Conservation (phyloP, 805 yeast species). For the Lachancea cidri region DNA sequence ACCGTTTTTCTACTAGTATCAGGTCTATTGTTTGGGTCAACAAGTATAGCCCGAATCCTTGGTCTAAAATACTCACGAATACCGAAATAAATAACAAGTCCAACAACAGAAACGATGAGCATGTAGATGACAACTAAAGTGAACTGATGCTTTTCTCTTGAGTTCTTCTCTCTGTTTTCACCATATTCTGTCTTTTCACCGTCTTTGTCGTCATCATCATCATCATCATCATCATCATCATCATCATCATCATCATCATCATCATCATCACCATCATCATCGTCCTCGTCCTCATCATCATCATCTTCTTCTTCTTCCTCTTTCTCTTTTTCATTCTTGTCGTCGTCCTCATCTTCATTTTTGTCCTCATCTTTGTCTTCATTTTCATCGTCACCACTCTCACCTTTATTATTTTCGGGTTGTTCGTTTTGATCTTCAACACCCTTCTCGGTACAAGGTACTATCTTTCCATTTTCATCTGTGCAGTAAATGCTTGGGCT, state of each 20-base stretch:
- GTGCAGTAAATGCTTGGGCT: slow-evolving; percentile 31
- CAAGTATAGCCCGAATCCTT: slow-evolving; percentile 16
- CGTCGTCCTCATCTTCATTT: slow-evolving; percentile 47
- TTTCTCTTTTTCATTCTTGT: slow-evolving; percentile 37
- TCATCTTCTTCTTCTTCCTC: slow-evolving; percentile 12
- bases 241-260: slow-evolving; percentile 44
- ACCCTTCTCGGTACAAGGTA: slow-evolving; percentile 38
- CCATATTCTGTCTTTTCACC: slow-evolving; percentile 11
- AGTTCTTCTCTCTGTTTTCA: slow-evolving; percentile 5
- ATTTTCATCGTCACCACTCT: slow-evolving; percentile 46
- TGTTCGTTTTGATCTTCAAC: slow-evolving; percentile 33
- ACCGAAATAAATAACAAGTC: slow-evolving; percentile 11
- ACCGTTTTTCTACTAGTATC: slow-evolving; percentile 29
- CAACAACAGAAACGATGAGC: slow-evolving; percentile 9
- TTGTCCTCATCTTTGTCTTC: slow-evolving; percentile 61
- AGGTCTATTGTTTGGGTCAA: slow-evolving; percentile 18
- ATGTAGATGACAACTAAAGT: slow-evolving; percentile 3
- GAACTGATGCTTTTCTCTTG: slow-evolving; percentile 1
- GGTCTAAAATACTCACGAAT: slow-evolving; percentile 13
- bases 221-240: slow-evolving; percentile 50
- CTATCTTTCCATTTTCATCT: slow-evolving; percentile 42
- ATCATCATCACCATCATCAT: slow-evolving; percentile 37
- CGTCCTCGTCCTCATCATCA: slow-evolving; percentile 10
- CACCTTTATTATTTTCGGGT: slow-evolving; percentile 54
- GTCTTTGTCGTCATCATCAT: slow-evolving; percentile 25